A percentile compares a stretch with the other conserved stretches of the same genome.
Conservation (phyloP, 805 yeast species). For the Candida easanensis region DNA sequence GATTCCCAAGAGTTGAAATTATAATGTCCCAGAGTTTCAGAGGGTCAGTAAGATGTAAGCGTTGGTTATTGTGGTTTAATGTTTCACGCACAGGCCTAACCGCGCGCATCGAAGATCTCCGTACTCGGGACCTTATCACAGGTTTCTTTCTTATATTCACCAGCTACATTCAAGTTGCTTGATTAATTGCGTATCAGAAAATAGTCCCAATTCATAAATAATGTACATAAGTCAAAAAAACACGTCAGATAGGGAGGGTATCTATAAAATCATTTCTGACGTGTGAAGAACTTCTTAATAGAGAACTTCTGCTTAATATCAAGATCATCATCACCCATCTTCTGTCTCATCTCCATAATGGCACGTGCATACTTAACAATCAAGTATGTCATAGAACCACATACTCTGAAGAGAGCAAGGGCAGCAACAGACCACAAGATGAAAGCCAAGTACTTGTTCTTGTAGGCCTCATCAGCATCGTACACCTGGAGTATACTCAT, state of each 20-base stretch:
- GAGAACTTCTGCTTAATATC: constrained; percentile 15
- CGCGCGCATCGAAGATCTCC: too few relatives aligned
- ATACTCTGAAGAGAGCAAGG: constrained; percentile 75
- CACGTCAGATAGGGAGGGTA: too few relatives aligned
- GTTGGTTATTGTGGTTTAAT: too few relatives aligned
- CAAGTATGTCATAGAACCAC: constrained; percentile 76
- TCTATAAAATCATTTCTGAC: constrained; percentile 5
- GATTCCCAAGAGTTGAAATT: too few relatives aligned
- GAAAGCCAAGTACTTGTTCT: constrained; percentile 75
- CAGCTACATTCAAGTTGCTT: too few relatives aligned
- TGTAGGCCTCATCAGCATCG: constrained; percentile 57
- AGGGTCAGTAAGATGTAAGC: too few relatives aligned
- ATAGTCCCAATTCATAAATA: neutral
- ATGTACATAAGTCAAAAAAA: neutral
- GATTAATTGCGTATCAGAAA: too few relatives aligned
- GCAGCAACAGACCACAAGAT: constrained; percentile 92
- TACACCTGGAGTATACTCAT: constrained; percentile 88
- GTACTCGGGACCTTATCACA: too few relatives aligned
- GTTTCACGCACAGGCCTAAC: too few relatives aligned
- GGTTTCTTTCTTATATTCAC: too few relatives aligned
- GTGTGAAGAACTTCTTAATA: constrained; percentile 16
- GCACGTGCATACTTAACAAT: constrained; percentile 37
- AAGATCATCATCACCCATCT: constrained; percentile 32
- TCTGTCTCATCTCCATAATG: constrained; percentile 37
- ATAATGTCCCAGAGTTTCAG: too few relatives aligned